These are phyloP conservation scores for Hypomontagnella monticulosa DNA, from an alignment of 495 filamentous ascomycete genomes.

Conservation along the genomic window DNA sequence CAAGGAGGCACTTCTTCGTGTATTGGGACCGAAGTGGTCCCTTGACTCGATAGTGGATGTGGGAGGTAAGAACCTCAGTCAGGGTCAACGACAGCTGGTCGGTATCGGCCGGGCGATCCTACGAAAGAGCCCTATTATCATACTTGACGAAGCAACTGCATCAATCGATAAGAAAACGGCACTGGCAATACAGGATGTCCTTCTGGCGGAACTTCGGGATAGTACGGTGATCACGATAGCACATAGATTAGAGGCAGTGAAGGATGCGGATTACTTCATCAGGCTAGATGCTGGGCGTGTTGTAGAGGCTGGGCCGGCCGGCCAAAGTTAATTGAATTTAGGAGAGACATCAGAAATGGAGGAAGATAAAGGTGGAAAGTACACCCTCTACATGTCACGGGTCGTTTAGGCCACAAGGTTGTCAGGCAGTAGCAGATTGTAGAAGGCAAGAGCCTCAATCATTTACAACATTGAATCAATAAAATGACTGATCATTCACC, in stretches of 20 bases:
- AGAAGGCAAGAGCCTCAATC: too few species aligned
- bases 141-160: conserved; percentile 87
- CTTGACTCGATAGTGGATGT: conserved; percentile 60
- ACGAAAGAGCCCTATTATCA: conserved; percentile 65
- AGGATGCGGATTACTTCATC: conserved; percentile 76
- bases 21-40: conserved; percentile 54
- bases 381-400: too few species aligned
- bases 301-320: conserved; percentile 45
- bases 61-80: conserved; percentile 68
- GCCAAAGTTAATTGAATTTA: neutral
- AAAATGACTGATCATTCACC: too few species aligned
- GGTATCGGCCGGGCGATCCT: conserved; percentile 67
- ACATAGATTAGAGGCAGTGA: conserved; percentile 83
- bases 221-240: conserved; percentile 91
- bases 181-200: conserved; percentile 76
- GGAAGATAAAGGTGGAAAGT: neutral
- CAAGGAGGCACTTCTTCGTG: conserved; percentile 54
- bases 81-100: conserved; percentile 69
- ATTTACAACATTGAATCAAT: too few species aligned
- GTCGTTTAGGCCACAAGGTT: too few species aligned
- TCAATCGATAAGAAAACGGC: conserved; percentile 83
- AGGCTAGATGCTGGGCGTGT: conserved; percentile 73
- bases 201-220: conserved; percentile 76
- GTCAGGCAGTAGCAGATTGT: too few species aligned
- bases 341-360: neutral